These are phyloP conservation scores for Tuber aestivum DNA, from an alignment of 495 filamentous ascomycete genomes.

Conservation along the genomic window DNA sequence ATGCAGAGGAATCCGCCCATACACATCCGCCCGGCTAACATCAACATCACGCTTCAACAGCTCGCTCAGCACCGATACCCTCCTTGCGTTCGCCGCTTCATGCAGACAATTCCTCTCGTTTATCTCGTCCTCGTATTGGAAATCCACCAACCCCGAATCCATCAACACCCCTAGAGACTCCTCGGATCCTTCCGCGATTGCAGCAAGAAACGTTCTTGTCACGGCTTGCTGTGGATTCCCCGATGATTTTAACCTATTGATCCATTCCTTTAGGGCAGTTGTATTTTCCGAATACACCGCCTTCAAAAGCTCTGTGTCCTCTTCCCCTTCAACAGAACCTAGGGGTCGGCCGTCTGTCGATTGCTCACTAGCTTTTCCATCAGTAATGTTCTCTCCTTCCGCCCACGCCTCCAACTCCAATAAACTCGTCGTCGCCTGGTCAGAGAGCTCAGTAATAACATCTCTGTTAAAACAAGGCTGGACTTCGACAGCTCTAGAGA, in stretches of 20 bases:
- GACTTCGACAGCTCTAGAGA: slow-evolving; percentile 91
- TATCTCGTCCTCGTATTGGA: slow-evolving; percentile 89
- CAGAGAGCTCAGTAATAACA: slow-evolving; percentile 90
- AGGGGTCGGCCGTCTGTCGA: slow-evolving; percentile 57
- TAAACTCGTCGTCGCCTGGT: slow-evolving; percentile 87
- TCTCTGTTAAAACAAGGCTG: slow-evolving; percentile 97
- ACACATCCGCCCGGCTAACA: slow-evolving; percentile 76
- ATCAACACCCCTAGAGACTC: slow-evolving; percentile 69
- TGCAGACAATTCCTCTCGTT: slow-evolving; percentile 95
- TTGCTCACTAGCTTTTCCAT: slow-evolving; percentile 59
- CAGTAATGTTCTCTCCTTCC: slow-evolving; percentile 83
- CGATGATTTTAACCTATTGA: slow-evolving; percentile 52
- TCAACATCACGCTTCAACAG: slow-evolving; percentile 67
- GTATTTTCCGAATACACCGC: slow-evolving; percentile 72
- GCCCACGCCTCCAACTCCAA: slow-evolving; percentile 94
- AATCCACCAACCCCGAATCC: slow-evolving; percentile 72
- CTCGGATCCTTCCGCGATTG: slow-evolving; percentile 77
- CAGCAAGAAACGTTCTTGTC: slow-evolving; percentile 80
- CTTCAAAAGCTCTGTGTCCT: slow-evolving; percentile 81
- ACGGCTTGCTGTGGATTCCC: slow-evolving; percentile 63
- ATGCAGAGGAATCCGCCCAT: slow-evolving; percentile 87
- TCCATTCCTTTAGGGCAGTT: slow-evolving; percentile 57
- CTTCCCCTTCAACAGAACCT: slow-evolving; percentile 73
- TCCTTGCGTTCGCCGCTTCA: slow-evolving; percentile 86
- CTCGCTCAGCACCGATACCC: slow-evolving; percentile 64